Conservation (phyloP, 2,329 filamentous ascomycete genomes). For the Cytospora piceae region DNA sequence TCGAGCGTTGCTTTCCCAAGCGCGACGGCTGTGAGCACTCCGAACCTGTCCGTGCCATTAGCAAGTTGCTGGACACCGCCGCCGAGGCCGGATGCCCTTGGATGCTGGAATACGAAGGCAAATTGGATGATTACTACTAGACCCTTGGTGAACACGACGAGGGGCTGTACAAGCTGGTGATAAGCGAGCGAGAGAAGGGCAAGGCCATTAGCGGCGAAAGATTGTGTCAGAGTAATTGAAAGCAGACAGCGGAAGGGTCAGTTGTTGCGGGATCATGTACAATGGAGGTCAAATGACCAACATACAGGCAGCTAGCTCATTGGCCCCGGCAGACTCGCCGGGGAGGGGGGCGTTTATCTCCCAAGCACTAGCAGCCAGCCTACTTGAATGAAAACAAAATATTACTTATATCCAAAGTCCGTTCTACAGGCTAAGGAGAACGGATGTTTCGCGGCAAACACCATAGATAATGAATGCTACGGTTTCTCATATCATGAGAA, state of each 20-base stretch:
- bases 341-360: not conserved
- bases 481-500: too few relatives aligned
- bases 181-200: not conserved
- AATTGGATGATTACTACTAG: not conserved
- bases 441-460: too few relatives aligned
- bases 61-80: not conserved
- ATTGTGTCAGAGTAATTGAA: not conserved
- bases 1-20: not conserved
- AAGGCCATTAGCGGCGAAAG: not conserved
- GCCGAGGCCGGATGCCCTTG: not conserved
- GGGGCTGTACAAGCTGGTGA: too few relatives aligned
- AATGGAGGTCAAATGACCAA: not conserved
- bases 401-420: too few relatives aligned
- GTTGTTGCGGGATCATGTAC: not conserved
- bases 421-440: too few relatives aligned
- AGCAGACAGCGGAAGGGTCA: not conserved
- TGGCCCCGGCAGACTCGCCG: not conserved
- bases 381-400: not conserved
- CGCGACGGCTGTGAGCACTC: not conserved
- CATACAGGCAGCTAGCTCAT: not conserved
- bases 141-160: too few relatives aligned
- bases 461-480: too few relatives aligned
- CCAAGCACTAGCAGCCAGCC: too few relatives aligned
- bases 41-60: not conserved
- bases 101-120: too few relatives aligned